phyloP scores from a whole-genome alignment of 805 yeast genomes.

The Kluyveromyces lactis region DNA sequence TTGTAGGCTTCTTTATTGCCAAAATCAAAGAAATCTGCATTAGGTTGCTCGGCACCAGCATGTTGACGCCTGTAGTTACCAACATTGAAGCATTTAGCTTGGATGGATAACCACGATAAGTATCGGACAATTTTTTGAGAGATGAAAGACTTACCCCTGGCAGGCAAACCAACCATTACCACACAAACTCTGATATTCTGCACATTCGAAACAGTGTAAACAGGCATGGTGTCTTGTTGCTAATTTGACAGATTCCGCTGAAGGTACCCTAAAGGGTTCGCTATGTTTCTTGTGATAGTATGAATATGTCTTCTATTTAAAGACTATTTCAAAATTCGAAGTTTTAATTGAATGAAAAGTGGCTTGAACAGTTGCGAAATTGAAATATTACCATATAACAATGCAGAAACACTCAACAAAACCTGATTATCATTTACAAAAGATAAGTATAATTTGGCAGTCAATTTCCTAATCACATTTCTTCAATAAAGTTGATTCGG shows the following conservation, averaged over 20 bases:
- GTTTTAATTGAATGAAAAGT: too few relatives aligned
- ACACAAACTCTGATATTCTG: conserved; percentile 76
- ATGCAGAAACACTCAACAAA: too few relatives aligned
- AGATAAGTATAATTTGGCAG: too few relatives aligned
- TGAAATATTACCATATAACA: too few relatives aligned
- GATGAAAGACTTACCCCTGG: conserved; percentile 89
- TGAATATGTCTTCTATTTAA: too few relatives aligned
- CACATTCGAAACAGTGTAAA: conserved; percentile 34
- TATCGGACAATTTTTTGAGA: conserved; percentile 92
- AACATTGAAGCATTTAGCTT: conserved; percentile 81
- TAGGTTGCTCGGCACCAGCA: conserved; percentile 38
- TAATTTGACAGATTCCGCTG: too few relatives aligned
- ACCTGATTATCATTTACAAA: too few relatives aligned
- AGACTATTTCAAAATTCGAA: too few relatives aligned
- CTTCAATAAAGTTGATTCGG: neutral
- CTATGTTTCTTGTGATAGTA: too few relatives aligned
- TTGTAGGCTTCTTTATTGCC: conserved; percentile 55
- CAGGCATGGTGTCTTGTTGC: conserved; percentile 22
- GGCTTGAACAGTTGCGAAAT: too few relatives aligned
- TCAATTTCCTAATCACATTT: too few relatives aligned
- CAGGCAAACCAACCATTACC: conserved; percentile 77
- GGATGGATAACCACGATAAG: conserved; percentile 83
- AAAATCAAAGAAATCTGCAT: conserved; percentile 73
- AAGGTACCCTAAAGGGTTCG: too few relatives aligned
- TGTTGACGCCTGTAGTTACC: conserved; percentile 69